Percentiles rank a stretch among this genome's conserved stretches.
Conservation (phyloP, 768 basidiomycete genomes). For the Tulasnella sp. region DNA sequence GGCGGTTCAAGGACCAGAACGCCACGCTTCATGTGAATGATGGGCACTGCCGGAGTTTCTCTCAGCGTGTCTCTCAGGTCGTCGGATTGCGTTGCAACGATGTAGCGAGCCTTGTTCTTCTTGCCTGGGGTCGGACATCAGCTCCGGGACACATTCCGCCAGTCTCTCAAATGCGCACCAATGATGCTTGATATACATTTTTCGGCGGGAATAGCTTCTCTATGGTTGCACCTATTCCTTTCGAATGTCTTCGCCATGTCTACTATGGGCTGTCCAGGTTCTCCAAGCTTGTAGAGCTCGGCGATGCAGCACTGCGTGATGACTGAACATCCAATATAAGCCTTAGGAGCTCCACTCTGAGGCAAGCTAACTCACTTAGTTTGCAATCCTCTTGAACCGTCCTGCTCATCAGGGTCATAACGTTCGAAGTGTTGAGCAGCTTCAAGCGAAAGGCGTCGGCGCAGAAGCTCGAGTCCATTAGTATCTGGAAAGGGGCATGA, state of each 20-base stretch:
- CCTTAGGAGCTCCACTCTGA: too few species aligned
- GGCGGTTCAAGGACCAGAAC: slow-evolving; percentile 92
- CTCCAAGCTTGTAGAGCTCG: slow-evolving; percentile 80
- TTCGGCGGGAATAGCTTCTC: slow-evolving; percentile 70
- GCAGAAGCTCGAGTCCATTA: slow-evolving; percentile 84
- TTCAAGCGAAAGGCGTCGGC: slow-evolving; percentile 37
- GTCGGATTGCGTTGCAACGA: slow-evolving; percentile 73
- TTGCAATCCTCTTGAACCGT: slow-evolving; percentile 84
- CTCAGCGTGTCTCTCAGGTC: slow-evolving; percentile 60
- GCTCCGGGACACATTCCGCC: not conserved
- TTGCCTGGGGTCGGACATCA: slow-evolving; percentile 37
- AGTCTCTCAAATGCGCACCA: slow-evolving; percentile 38
- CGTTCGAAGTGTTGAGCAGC: not conserved
- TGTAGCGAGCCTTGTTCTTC: slow-evolving; percentile 86
- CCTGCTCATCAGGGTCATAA: slow-evolving; percentile 50
- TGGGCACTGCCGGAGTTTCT: slow-evolving; percentile 68
- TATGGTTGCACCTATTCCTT: slow-evolving; percentile 88
- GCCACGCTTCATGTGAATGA: slow-evolving; percentile 82
- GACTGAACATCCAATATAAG: slow-evolving; percentile 43
- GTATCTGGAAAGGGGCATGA: slow-evolving; percentile 85
- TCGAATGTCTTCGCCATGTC: slow-evolving; percentile 92
- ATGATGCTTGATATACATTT: slow-evolving; percentile 75
- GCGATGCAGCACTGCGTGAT: slow-evolving; percentile 98
- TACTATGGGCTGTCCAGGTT: slow-evolving; percentile 56
- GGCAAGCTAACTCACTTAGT: slow-evolving; percentile 82